Evolutionary conservation across 1,139 yeast species (phyloP), one percentile per base, ranked within the genome.

Genomic region (Scheffersomyces titani): DNA sequence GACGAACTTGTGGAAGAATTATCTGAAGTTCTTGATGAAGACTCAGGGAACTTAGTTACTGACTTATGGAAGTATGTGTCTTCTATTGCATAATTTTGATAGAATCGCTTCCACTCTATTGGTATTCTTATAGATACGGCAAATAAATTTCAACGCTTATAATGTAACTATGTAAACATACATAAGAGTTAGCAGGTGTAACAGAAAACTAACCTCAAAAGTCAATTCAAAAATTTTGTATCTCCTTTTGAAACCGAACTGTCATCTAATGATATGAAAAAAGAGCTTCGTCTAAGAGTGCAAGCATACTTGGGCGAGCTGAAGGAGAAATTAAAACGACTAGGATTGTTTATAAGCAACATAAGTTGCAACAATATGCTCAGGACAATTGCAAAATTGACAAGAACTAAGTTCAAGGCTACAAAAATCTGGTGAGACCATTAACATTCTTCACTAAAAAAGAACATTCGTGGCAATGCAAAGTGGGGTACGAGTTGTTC

Each of bases 11-110:
- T 77, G 18, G 68, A 70, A 7, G 89, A 84, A 58, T 71, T 85
- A 52, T 67, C 69, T 7, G 87, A 85, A 61, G 81, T 86, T 1
- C 69, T 84, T 49, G 87, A 85, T 58, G 88, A 85, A 47, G 89
- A 85, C 65, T 82, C 88, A 1, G 68, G 64, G n/a, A 69, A 67
- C 19, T 76, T 83, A 53, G 80, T 79, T 2, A 74, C 79, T 22
- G 78, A 75, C 54, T 65, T 77, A 51, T 73, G 71, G 67, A 59
- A 61, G n/a, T 74, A 56, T 58, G 66, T 73, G 40, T 30, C 40
- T 2, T 11, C 40, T 9, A 30, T 30, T 24, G 30, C 30, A 30
- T 1, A 11, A 30, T 30, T n/a, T n/a, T n/a, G n/a, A n/a, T n/a
- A n/a, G n/a, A n/a, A n/a, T n/a, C n/a, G n/a, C n/a, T n/a, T n/a